These are phyloP conservation scores for Coemansia sp. DNA, from an alignment of 192 early-diverging fungal species.

Conservation along the genomic window DNA sequence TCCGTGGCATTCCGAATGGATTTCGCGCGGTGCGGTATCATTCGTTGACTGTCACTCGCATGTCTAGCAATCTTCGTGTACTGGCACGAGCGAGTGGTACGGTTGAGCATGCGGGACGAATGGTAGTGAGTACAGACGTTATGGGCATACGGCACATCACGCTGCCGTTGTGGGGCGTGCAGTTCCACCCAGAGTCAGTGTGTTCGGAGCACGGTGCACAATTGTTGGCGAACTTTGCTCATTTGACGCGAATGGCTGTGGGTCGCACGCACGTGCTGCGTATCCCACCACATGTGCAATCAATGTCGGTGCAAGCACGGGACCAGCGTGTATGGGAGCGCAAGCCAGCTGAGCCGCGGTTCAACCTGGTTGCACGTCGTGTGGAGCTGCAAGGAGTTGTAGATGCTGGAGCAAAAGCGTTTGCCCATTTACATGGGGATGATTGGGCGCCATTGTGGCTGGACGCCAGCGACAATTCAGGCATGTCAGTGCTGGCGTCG, in stretches of 20 bases:
- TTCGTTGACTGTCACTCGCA: constrained; percentile 64
- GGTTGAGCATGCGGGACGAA: background rate
- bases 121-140: constrained; percentile 45
- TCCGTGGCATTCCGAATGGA: constrained; percentile 60
- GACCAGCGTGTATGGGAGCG: constrained; percentile 10
- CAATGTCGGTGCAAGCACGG: constrained; percentile 20
- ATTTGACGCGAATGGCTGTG: background rate
- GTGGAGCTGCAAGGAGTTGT: constrained; percentile 4
- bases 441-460: constrained; percentile 61
- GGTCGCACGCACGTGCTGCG: too few relatives aligned
- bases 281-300: constrained; percentile 11
- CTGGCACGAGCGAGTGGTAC: constrained; percentile 30
- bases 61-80: constrained; percentile 28
- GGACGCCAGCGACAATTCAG: constrained; percentile 57
- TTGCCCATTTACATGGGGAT: constrained; percentile 17
- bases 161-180: constrained; percentile 82
- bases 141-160: constrained; percentile 78
- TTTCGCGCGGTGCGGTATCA: constrained; percentile 90
- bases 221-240: constrained; percentile 73
- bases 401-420: background rate
- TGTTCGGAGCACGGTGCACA: constrained; percentile 74
- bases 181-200: constrained; percentile 97
- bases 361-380: constrained; percentile 28
- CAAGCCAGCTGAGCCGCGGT: background rate
- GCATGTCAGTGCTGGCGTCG: constrained; percentile 40